Evolutionary conservation across 805 yeast genomes (phyloP).

Genomic region (Pichia pseudocactophila): DNA sequence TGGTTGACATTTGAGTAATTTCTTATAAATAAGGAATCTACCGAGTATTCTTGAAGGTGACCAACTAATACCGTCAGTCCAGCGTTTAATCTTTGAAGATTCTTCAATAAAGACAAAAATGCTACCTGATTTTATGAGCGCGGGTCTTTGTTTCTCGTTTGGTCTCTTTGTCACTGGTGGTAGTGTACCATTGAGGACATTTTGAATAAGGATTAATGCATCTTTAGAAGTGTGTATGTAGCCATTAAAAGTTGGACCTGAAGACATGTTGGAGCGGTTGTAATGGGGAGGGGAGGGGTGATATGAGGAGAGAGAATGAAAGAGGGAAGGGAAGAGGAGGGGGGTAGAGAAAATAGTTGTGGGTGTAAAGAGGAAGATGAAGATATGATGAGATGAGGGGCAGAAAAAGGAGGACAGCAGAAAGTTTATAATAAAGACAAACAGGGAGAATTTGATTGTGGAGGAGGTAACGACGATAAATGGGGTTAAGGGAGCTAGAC

Average conservation of each 20-base stretch:
- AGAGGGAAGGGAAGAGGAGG: neutral
- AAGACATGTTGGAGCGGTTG: neutral
- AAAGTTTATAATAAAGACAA: too few species aligned
- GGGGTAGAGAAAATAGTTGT: too few species aligned
- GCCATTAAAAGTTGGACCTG: conserved; percentile 56
- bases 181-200: conserved; percentile 54
- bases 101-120: conserved; percentile 83
- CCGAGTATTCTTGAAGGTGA: conserved; percentile 85
- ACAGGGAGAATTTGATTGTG: too few species aligned
- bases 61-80: conserved; percentile 98
- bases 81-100: conserved; percentile 73
- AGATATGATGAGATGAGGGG: too few species aligned
- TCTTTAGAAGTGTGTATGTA: conserved; percentile 77
- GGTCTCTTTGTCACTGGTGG: conserved; percentile 69
- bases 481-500: too few species aligned
- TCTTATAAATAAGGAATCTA: conserved; percentile 75
- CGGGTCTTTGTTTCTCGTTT: conserved; percentile 62
- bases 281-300: too few species aligned
- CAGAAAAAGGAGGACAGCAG: too few species aligned
- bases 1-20: conserved; percentile 35
- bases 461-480: too few species aligned
- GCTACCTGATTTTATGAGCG: conserved; percentile 64
- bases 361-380: too few species aligned
- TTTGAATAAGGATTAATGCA: conserved; percentile 74
- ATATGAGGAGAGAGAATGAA: neutral